phyloP scores from a whole-genome alignment of 805 yeast species.

The Candida dajiaensis region DNA sequence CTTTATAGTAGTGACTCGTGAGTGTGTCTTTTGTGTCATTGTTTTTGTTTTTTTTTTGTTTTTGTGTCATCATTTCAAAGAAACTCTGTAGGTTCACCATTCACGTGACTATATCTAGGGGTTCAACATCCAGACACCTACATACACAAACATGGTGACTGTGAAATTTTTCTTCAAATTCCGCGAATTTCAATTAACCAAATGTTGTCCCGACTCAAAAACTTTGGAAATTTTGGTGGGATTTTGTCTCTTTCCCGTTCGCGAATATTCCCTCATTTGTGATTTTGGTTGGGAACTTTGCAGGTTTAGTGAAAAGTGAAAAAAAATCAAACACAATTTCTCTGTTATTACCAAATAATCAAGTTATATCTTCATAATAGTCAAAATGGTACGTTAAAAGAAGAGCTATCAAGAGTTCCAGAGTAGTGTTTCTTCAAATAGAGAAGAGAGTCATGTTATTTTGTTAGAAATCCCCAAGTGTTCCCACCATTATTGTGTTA shows the following conservation, averaged over 20 bases:
- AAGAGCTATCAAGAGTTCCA: neutral
- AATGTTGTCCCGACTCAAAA: too few species aligned
- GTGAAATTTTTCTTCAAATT: too few species aligned
- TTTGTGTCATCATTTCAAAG: too few species aligned
- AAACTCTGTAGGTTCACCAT: too few species aligned
- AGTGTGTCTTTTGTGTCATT: too few species aligned
- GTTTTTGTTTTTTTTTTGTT: too few species aligned
- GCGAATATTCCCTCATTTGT: constrained; percentile 1
- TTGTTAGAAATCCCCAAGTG: neutral
- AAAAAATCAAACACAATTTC: neutral
- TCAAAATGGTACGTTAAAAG: constrained; percentile 9
- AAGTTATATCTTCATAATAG: neutral
- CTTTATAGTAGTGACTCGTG: too few species aligned
- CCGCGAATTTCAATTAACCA: too few species aligned
- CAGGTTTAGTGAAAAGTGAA: neutral
- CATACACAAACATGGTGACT: too few species aligned
- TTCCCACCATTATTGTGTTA: neutral
- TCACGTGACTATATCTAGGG: too few species aligned
- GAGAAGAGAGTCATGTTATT: neutral
- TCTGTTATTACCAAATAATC: neutral
- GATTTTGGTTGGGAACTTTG: neutral
- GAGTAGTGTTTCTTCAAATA: neutral
- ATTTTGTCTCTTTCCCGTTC: neutral
- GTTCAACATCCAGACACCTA: too few species aligned
- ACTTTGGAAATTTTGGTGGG: neutral